Evolutionary conservation across 2,329 filamentous ascomycete genomes (phyloP).

Genomic region (Ascochyta clinopodiicola): DNA sequence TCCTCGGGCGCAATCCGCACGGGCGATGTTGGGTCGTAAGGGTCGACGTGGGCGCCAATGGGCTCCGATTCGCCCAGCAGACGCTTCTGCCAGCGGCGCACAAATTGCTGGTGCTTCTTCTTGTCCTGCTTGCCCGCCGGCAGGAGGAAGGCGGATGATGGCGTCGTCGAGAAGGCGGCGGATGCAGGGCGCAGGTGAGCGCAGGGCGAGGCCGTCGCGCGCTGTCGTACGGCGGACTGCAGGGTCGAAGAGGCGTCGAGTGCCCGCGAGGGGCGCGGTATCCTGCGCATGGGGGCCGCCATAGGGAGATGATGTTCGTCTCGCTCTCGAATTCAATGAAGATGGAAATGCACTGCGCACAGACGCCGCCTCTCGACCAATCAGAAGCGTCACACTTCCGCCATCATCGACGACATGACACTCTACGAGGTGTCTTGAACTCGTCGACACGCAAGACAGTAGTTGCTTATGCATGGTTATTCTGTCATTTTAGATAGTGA

Average conservation of each 20-base stretch:
- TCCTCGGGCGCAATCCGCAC: constrained; percentile 46
- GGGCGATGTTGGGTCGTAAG: constrained; percentile 45
- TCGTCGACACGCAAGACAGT: too few species aligned
- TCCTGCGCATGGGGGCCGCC: constrained; percentile 46
- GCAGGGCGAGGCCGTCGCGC: constrained; percentile 20
- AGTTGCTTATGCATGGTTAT: background rate
- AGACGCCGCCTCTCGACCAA: constrained; percentile 30
- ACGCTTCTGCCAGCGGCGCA: constrained; percentile 46
- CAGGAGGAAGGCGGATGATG: constrained; percentile 31
- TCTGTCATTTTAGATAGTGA: background rate
- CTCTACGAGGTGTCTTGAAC: too few species aligned
- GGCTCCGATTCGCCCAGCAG: constrained; percentile 46
- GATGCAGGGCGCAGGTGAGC: constrained; percentile 16
- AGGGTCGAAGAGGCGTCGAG: constrained; percentile 32
- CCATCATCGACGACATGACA: background rate
- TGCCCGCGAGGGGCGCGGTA: constrained; percentile 45
- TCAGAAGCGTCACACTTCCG: constrained; percentile 19
- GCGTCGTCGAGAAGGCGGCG: constrained; percentile 42
- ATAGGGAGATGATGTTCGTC: constrained; percentile 25
- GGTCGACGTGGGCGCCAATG: constrained; percentile 47
- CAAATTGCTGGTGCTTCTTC: constrained; percentile 45
- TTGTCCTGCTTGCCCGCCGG: constrained; percentile 40
- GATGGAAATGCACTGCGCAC: constrained; percentile 24
- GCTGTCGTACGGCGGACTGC: constrained; percentile 22
- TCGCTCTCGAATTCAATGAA: constrained; percentile 16